These are phyloP conservation scores for Ramaria sp. DNA, from an alignment of 768 basidiomycete genomes.

Conservation along the genomic window DNA sequence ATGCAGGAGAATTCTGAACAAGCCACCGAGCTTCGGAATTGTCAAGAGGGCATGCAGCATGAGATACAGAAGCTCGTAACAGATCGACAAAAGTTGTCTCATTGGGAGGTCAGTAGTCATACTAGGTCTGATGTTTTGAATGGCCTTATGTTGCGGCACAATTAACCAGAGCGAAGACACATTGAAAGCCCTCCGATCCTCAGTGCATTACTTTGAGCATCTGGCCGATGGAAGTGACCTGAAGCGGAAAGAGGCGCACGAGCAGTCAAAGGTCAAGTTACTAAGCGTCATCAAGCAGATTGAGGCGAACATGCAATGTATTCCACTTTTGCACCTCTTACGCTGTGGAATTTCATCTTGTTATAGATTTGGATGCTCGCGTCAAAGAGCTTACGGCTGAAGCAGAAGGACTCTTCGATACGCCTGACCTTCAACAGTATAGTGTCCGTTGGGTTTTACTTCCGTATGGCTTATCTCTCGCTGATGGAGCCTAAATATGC, in stretches of 20 bases:
- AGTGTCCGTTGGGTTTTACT: constrained; percentile 30
- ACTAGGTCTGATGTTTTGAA: background rate
- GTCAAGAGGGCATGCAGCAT: constrained; percentile 30
- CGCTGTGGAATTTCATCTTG: background rate
- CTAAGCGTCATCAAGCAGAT: constrained; percentile 41
- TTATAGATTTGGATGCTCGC: constrained; percentile 42
- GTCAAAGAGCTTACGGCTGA: constrained; percentile 35
- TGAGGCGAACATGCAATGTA: constrained; percentile 46
- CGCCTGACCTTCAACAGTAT: constrained; percentile 52
- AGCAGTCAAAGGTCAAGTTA: constrained; percentile 38
- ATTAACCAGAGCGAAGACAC: constrained; percentile 46
- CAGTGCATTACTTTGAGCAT: constrained; percentile 63
- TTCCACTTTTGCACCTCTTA: constrained; percentile 6
- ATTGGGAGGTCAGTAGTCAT: constrained; percentile 40
- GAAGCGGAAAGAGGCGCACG: constrained; percentile 34
- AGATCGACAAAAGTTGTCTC: constrained; percentile 37
- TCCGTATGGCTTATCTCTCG: background rate
- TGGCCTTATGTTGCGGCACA: background rate
- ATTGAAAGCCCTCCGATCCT: constrained; percentile 46
- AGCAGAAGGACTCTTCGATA: constrained; percentile 40
- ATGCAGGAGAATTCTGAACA: constrained; percentile 43
- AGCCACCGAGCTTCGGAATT: constrained; percentile 24
- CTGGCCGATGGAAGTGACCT: constrained; percentile 42
- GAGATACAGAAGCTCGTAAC: constrained; percentile 37
- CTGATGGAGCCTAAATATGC: background rate